Evolutionary conservation across 306 rosid genomes (phyloP).

Genomic region (Glycine soja): DNA sequence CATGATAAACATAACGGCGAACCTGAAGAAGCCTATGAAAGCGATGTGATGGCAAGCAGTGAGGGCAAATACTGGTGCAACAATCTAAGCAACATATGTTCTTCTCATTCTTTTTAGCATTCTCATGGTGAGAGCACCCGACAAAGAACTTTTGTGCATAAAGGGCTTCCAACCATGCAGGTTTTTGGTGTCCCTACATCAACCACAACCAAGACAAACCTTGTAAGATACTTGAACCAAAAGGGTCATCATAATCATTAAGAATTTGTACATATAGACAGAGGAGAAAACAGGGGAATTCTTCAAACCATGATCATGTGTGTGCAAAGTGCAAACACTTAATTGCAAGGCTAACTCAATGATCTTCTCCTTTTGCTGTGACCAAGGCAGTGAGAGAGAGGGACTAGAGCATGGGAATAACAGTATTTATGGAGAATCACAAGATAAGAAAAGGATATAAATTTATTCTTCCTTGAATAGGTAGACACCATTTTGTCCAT

Average conservation of each 20-base stretch:
- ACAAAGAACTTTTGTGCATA: constrained; percentile 20
- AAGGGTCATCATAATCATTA: not conserved
- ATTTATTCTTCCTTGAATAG: constrained; percentile 37
- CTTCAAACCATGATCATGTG: constrained; percentile 32
- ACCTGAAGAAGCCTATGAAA: constrained; percentile 38
- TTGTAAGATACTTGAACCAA: not conserved
- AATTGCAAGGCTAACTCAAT: too few relatives aligned
- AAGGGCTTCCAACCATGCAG: constrained; percentile 44
- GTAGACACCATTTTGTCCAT: constrained; percentile 34
- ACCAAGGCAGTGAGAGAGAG: not conserved
- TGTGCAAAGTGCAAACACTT: not conserved
- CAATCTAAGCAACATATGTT: constrained; percentile 36
- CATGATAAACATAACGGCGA: constrained; percentile 37
- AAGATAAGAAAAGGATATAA: constrained; percentile 2
- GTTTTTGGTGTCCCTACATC: constrained; percentile 27
- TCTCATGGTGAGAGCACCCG: constrained; percentile 23
- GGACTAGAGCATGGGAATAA: constrained; percentile 22
- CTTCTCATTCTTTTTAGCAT: constrained; percentile 41
- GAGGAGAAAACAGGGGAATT: constrained; percentile 16
- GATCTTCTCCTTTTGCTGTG: too few relatives aligned
- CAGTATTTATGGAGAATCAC: constrained; percentile 37
- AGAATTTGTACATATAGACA: not conserved
- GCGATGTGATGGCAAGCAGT: constrained; percentile 30
- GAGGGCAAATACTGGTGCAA: constrained; percentile 32
- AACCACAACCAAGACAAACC: not conserved